Percentiles rank a stretch among this genome's conserved stretches.
phyloP scores from a whole-genome alignment of 2,329 filamentous ascomycete genomes.

The Botrytis cinerea region DNA sequence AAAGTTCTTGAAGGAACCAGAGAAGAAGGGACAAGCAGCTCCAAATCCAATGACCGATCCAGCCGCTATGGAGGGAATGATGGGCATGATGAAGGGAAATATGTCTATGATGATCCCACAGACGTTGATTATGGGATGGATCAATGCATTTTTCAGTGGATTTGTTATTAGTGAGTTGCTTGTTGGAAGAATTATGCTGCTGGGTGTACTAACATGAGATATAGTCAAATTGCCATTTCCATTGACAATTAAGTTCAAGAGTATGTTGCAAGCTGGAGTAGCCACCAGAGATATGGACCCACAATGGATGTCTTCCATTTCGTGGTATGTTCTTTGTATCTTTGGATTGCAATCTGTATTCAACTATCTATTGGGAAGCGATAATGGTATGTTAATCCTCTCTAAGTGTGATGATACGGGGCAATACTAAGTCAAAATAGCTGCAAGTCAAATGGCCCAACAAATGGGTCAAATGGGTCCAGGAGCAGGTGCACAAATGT shows the following conservation, averaged over 20 bases:
- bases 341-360: constrained; percentile 97
- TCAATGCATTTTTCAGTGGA: constrained; percentile 97
- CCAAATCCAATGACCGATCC: constrained; percentile 96
- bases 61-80: constrained; percentile 98
- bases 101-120: constrained; percentile 99
- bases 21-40: constrained; percentile 80
- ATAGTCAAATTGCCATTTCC: constrained; percentile 95
- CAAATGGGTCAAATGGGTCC: constrained; percentile 77
- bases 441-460: constrained; percentile 87
- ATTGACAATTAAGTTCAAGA: constrained; percentile 98
- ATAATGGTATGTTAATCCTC: constrained; percentile 72
- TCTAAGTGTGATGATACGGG: neutral
- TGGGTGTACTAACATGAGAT: constrained; percentile 30
- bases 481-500: constrained; percentile 65
- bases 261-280: constrained; percentile 96
- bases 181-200: no score
- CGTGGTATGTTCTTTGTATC: constrained; percentile 97
- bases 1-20: constrained; percentile 85
- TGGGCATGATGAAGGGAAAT: constrained; percentile 99
- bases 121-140: constrained; percentile 99
- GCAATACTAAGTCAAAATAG: constrained; percentile 49
- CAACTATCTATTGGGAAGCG: constrained; percentile 92
- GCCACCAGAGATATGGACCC: constrained; percentile 96
- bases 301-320: constrained; percentile 96
- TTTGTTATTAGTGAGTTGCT: constrained; percentile 89